Evolutionary conservation across 73 alveolate genomes (phyloP), one percentile per base, ranked within the genome.

Genomic region (Stentor coeruleus): DNA sequence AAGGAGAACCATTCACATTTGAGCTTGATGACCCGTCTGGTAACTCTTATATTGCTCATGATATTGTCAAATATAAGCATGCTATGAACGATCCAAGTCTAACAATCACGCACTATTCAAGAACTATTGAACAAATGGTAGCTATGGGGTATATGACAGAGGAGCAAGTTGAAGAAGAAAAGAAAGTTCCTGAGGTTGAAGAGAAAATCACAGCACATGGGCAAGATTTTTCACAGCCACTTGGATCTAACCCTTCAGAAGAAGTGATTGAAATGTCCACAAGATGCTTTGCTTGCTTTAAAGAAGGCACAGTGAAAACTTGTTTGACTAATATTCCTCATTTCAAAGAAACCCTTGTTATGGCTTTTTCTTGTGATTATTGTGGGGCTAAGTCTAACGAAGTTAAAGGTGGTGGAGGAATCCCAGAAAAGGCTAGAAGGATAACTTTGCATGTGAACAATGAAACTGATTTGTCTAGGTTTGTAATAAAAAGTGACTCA

Each of bases 281-380:
- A 66, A 26, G 37, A 26, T 66, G 79, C 39, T 66, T 20, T 33
- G 79, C 79, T 33, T 66, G 79, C 39, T 31, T 28, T 33, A 20
- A 66, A 31, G 40, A 20, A 20, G 79, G 79, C 1, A 33, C 39
- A 1, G 79, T 66, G 33, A 66, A 66, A 66, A 66, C 33, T 93
- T 97, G 99, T 76, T 85, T 96, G 37, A 91, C 98, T 3, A 82
- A 96, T 3, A 97, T 97, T 81, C 99, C 99, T 39, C 93, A 91
- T 93, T 96, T 97, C 83, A 96, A 96, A 82, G 99, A 97, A 85
- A 91, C 96, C 42, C 93, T 97, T 41, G 95, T 96, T 3, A 96
- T 96, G 96, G 95, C 98, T 39, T 97, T 96, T 88, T 81, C 87
- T 79, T 97, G 99, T 80, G 98, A 91, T 58, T 75, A 41, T 42